Evolutionary conservation across 2,329 filamentous ascomycete species (phyloP).

Genomic region (Cordyceps pruinosa): DNA sequence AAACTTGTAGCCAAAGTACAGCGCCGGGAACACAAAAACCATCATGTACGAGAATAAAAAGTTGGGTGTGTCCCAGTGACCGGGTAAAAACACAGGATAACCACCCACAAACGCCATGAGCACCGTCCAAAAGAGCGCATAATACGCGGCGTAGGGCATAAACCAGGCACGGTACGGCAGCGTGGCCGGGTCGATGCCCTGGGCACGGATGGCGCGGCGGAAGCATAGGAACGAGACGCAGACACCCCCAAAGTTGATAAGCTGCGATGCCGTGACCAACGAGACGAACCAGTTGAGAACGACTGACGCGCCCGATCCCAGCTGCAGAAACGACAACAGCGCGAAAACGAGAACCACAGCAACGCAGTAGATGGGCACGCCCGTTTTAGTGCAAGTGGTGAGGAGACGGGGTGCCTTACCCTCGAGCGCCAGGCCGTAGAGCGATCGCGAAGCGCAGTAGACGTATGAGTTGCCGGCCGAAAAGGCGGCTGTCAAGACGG

Average conservation of each 20-base stretch:
- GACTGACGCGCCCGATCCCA: slow-evolving; percentile 56
- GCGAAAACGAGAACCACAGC: slow-evolving; percentile 58
- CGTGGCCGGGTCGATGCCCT: slow-evolving; percentile 59
- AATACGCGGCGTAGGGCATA: slow-evolving; percentile 67
- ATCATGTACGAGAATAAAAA: slow-evolving; percentile 77
- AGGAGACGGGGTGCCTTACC: slow-evolving; percentile 58
- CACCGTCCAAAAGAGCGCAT: slow-evolving; percentile 54
- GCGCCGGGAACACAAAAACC: slow-evolving; percentile 60
- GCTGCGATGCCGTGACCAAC: slow-evolving; percentile 62
- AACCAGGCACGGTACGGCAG: slow-evolving; percentile 64
- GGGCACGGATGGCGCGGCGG: slow-evolving; percentile 59
- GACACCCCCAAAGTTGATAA: slow-evolving; percentile 66
- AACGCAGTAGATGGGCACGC: slow-evolving; percentile 72
- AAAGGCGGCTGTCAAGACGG: slow-evolving; percentile 60
- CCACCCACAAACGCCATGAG: slow-evolving; percentile 70
- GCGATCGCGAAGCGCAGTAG: slow-evolving; percentile 61
- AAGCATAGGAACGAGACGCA: slow-evolving; percentile 67
- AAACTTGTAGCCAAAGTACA: slow-evolving; percentile 68
- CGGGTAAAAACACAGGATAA: slow-evolving; percentile 67
- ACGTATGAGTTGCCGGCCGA: slow-evolving; percentile 59
- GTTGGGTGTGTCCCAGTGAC: slow-evolving; percentile 58
- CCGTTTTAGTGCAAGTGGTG: slow-evolving; percentile 52
- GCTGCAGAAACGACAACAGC: slow-evolving; percentile 66
- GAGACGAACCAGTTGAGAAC: slow-evolving; percentile 69
- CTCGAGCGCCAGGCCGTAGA: slow-evolving; percentile 63